Conservation (phyloP, 129 eudicot genomes). For the Pseudognaphalium luteoalbum region DNA sequence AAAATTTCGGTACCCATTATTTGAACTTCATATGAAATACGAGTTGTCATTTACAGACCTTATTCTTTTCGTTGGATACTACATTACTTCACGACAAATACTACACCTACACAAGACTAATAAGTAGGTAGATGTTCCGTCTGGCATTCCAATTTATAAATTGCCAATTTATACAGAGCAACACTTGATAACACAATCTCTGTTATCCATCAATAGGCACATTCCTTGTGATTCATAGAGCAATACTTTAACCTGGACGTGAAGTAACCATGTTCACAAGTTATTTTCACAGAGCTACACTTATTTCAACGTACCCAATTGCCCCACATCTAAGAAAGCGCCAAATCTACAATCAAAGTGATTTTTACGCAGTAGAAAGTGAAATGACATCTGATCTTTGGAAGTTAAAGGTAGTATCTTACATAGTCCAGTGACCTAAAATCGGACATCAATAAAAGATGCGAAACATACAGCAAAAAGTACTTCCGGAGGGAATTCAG, state of each 20-base stretch:
- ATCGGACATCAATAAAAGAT: not conserved
- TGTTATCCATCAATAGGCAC: not conserved
- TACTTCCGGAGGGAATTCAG: not conserved
- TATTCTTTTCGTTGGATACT: not conserved
- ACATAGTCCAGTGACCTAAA: not conserved
- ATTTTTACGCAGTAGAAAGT: not conserved
- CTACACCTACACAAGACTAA: not conserved
- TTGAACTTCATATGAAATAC: not conserved
- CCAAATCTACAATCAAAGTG: not conserved
- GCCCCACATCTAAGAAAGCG: not conserved
- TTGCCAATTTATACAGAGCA: not conserved
- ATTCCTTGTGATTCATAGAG: too few species aligned
- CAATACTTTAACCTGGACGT: not conserved
- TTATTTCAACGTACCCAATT: not conserved
- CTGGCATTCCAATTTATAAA: not conserved
- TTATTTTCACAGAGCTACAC: not conserved
- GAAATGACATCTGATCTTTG: not conserved
- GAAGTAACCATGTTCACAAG: not conserved
- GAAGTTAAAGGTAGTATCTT: not conserved
- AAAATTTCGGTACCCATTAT: not conserved
- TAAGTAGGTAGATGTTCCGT: not conserved
- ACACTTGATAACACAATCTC: not conserved
- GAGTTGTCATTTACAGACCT: not conserved
- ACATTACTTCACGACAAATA: not conserved
- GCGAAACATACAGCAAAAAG: not conserved